Percentiles rank a stretch among this genome's conserved stretches.
These are phyloP conservation scores for Solanum pinnatisectum DNA, from an alignment of 257 asterid species.

Conservation along the genomic window DNA sequence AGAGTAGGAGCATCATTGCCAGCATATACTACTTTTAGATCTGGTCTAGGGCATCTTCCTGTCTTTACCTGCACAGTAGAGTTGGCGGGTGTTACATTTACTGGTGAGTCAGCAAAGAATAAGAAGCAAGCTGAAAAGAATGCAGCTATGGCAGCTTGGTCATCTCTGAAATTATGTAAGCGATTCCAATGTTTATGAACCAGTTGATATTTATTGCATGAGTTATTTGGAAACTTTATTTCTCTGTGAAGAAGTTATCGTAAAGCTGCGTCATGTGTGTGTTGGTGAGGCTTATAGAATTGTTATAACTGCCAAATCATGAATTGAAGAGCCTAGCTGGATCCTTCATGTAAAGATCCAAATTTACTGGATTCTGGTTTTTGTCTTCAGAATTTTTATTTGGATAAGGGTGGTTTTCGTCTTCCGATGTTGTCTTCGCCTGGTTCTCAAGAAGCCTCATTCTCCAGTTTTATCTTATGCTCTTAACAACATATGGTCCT, in stretches of 20 bases:
- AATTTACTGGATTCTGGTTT: neutral
- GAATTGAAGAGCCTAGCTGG: neutral
- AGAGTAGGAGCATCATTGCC: slow-evolving; percentile 46
- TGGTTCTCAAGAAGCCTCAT: neutral
- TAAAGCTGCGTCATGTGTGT: neutral
- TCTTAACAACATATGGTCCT: neutral
- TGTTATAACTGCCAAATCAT: neutral
- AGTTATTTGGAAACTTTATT: neutral
- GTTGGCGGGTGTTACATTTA: slow-evolving; percentile 39
- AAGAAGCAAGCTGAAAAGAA: slow-evolving; percentile 52
- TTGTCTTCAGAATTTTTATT: neutral
- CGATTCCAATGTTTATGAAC: neutral
- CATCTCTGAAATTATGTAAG: slow-evolving; percentile 42
- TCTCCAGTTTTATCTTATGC: neutral
- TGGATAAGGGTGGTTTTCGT: neutral
- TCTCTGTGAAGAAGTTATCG: neutral
- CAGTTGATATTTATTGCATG: neutral
- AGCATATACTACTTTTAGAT: slow-evolving; percentile 29
- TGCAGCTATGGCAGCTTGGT: slow-evolving; percentile 54
- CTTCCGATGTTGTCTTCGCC: neutral
- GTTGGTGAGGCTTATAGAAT: neutral
- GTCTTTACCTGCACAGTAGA: slow-evolving; percentile 39
- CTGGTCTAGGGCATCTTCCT: slow-evolving; percentile 42
- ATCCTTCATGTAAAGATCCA: neutral
- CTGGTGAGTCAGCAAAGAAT: slow-evolving; percentile 46